A percentile compares a stretch with the other conserved stretches of the same genome.
Evolutionary conservation across 2,329 filamentous ascomycete species (phyloP).

Genomic region (Aspergillus phoenicis): DNA sequence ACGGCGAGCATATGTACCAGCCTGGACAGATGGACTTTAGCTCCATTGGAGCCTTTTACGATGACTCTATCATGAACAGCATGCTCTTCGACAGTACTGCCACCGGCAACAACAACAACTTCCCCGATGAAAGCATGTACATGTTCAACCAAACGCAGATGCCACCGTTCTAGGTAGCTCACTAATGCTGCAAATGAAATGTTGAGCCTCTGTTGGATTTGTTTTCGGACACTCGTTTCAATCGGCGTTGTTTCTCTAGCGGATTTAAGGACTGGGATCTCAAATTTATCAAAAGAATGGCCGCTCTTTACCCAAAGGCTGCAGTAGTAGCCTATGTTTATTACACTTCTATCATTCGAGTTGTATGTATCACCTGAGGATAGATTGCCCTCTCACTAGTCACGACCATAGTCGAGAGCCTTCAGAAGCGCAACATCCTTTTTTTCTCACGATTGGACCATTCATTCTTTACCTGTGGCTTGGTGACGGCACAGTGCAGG

Average conservation of each 20-base stretch:
- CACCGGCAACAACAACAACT: background rate
- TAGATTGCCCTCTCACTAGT: conserved; percentile 9
- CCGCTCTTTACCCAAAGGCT: background rate
- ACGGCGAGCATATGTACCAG: conserved; percentile 4
- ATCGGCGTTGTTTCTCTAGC: background rate
- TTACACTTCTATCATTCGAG: background rate
- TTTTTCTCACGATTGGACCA: background rate
- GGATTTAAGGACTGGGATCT: background rate
- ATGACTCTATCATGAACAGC: conserved; percentile 5
- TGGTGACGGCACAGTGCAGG: background rate
- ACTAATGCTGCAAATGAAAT: background rate
- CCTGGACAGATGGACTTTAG: conserved; percentile 1
- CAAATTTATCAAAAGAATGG: background rate
- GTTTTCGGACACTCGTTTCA: background rate
- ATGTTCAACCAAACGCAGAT: background rate
- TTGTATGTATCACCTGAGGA: conserved; percentile 1
- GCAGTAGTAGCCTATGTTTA: background rate
- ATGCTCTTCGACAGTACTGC: background rate
- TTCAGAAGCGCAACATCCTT: conserved; percentile 1
- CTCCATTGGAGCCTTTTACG: conserved; percentile 2
- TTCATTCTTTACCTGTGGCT: background rate
- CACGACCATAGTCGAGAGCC: conserved; percentile 8
- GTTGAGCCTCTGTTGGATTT: background rate
- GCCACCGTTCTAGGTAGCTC: conserved; percentile 2
- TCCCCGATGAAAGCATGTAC: background rate